phyloP scores from a whole-genome alignment of 2,329 filamentous ascomycete genomes.

The Gnomoniopsis sp. region DNA sequence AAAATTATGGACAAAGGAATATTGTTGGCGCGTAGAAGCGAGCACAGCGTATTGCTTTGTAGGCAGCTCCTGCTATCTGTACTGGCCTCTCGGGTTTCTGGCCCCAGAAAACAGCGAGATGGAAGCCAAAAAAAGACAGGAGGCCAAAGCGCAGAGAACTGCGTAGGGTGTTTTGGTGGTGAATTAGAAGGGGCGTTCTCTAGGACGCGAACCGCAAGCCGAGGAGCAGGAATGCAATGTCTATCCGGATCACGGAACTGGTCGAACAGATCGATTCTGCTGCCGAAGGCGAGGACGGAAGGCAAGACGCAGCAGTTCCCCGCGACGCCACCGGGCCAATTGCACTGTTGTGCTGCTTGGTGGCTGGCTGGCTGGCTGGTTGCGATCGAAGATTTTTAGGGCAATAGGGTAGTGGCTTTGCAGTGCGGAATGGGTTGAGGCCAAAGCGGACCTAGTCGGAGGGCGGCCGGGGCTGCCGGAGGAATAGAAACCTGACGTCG shows the following conservation, averaged over 20 bases:
- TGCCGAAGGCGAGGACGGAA: not conserved
- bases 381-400: not conserved
- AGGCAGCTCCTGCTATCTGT: not conserved
- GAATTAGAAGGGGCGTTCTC: not conserved
- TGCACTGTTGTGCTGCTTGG: not conserved
- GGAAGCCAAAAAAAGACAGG: not conserved
- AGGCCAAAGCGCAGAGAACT: not conserved
- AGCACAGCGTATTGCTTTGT: not conserved
- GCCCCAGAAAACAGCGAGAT: not conserved
- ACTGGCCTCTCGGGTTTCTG: not conserved
- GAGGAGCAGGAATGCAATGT: not conserved
- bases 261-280: not conserved
- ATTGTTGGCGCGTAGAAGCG: not conserved
- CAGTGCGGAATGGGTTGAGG: not conserved
- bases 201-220: too few relatives aligned
- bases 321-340: not conserved
- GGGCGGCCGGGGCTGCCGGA: not conserved
- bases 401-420: not conserved
- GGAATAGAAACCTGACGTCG: not conserved
- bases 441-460: too few relatives aligned
- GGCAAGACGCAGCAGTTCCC: not conserved
- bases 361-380: too few relatives aligned
- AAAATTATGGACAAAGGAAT: constrained; percentile 20
- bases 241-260: not conserved
- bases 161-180: not conserved